phyloP scores from a whole-genome alignment of 768 basidiomycete genomes.

The Naganishia vaughanmartiniae region DNA sequence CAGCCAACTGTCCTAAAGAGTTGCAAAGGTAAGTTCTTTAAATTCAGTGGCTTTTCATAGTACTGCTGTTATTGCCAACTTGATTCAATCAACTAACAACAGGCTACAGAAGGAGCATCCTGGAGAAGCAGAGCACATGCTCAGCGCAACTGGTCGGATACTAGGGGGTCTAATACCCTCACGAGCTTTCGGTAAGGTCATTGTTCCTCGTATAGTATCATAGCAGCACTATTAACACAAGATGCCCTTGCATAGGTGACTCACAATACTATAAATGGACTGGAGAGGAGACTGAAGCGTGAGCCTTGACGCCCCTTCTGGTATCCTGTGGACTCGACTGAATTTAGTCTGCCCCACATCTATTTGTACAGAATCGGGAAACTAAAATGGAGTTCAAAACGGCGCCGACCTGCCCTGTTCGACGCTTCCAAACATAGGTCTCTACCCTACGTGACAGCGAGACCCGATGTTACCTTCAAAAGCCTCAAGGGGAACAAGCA shows the following conservation, averaged over 20 bases:
- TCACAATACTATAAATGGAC: constrained; percentile 50
- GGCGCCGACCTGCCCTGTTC: constrained; percentile 25
- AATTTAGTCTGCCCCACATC: too few species aligned
- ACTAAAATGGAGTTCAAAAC: too few species aligned
- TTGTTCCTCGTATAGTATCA: too few species aligned
- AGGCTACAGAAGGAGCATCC: constrained; percentile 47
- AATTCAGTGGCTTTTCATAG: too few species aligned
- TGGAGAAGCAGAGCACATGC: constrained; percentile 35
- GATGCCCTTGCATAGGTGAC: too few species aligned
- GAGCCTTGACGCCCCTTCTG: constrained; percentile 31
- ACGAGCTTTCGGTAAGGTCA: constrained; percentile 38
- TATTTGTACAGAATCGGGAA: too few species aligned
- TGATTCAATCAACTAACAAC: too few species aligned
- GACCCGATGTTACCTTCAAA: constrained; percentile 44
- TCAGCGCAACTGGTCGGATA: constrained; percentile 41
- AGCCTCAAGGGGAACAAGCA: constrained; percentile 27
- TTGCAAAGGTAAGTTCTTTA: constrained; percentile 66
- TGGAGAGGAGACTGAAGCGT: constrained; percentile 36
- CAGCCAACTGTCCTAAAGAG: constrained; percentile 83
- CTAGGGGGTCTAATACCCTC: constrained; percentile 47
- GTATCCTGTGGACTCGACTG: too few species aligned
- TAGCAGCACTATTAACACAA: too few species aligned
- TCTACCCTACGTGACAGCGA: constrained; percentile 47
- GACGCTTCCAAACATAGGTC: constrained; percentile 19
- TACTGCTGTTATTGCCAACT: too few species aligned